A percentile compares a stretch with the other conserved stretches of the same genome.
Evolutionary conservation across 495 filamentous ascomycete species (phyloP).

Genomic region (Aeminium ludgeri): DNA sequence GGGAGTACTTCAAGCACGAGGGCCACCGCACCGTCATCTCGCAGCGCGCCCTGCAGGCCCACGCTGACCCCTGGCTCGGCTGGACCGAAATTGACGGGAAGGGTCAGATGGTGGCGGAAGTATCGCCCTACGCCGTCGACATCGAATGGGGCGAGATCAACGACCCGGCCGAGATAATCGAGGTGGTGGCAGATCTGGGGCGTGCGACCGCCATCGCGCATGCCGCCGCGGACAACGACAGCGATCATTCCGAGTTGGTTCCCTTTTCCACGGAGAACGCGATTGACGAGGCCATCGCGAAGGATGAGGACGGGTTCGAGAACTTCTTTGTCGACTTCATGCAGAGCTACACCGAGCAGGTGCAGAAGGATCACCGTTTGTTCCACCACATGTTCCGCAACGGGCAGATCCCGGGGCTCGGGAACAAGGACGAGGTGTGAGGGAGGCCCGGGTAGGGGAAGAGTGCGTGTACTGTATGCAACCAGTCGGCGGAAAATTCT

Average conservation of each 20-base stretch:
- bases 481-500: too few relatives aligned
- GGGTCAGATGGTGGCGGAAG: background rate
- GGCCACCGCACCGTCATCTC: constrained; percentile 2
- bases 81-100: constrained; percentile 1
- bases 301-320: background rate
- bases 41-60: background rate
- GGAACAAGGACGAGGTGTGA: too few relatives aligned
- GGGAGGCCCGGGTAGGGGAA: too few relatives aligned
- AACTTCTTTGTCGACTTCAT: background rate
- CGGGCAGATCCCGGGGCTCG: background rate
- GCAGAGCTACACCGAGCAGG: background rate
- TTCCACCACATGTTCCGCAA: constrained; percentile 1
- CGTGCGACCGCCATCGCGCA: background rate
- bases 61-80: background rate
- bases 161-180: background rate
- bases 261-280: background rate
- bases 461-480: too few relatives aligned
- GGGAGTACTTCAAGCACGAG: constrained; percentile 1
- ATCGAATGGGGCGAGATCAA: background rate
- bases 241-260: background rate
- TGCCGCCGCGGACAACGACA: constrained; percentile 1
- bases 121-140: constrained; percentile 1
- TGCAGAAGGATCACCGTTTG: background rate
- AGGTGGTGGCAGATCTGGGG: background rate
- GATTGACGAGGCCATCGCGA: background rate